A percentile compares a stretch with the other conserved stretches of the same genome.
Evolutionary conservation across 2,329 filamentous ascomycete genomes (phyloP).

Genomic region (Byssothecium circinans): DNA sequence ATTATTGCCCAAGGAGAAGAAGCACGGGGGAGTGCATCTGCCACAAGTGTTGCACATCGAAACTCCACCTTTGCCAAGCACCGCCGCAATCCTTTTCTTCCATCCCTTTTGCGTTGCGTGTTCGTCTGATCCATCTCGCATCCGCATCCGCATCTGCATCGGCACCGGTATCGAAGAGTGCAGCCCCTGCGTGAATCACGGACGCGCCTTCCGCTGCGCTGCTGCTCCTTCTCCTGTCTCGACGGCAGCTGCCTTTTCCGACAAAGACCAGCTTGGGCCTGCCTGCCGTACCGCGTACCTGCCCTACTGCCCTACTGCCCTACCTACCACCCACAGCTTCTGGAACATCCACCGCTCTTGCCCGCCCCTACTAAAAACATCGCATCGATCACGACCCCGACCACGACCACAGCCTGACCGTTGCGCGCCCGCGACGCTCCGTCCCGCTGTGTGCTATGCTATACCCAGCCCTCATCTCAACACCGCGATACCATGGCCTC

Average conservation of each 20-base stretch:
- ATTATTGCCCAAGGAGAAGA: background rate
- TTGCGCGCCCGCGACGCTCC: background rate
- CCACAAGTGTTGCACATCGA: no score
- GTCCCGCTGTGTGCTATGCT: background rate
- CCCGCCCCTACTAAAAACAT: no score
- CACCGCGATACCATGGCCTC: conserved; percentile 44
- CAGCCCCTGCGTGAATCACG: background rate
- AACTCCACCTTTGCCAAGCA: no score
- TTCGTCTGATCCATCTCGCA: no score
- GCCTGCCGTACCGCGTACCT: background rate
- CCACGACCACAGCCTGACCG: background rate
- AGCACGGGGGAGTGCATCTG: background rate
- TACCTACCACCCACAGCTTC: background rate
- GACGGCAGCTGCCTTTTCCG: conserved; percentile 3
- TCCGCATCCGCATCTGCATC: background rate
- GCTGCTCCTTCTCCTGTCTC: background rate
- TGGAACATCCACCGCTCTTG: background rate
- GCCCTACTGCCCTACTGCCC: background rate
- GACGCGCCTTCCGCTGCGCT: background rate
- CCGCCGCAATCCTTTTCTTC: background rate
- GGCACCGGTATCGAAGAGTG: background rate
- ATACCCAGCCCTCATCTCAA: background rate
- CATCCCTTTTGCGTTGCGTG: background rate
- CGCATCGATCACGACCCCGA: background rate
- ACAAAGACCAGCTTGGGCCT: conserved; percentile 1